Percentiles rank a stretch among this genome's conserved stretches.
These are phyloP conservation scores for Lolium multiflorum DNA, from an alignment of 176 grass and related monocot species.

Conservation along the genomic window DNA sequence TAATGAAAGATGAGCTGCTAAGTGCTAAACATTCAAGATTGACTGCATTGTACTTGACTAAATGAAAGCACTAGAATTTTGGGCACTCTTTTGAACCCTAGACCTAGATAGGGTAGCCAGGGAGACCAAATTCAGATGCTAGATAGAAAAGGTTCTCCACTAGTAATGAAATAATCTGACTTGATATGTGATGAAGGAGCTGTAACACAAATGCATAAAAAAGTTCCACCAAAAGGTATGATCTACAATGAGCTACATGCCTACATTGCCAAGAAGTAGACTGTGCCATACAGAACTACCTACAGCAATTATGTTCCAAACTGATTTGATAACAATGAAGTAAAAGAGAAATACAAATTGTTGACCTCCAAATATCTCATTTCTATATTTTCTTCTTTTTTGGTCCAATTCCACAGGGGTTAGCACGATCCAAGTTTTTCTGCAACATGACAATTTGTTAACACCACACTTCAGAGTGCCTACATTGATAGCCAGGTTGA, in stretches of 20 bases:
- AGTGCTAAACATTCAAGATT: not conserved
- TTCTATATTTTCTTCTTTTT: not conserved
- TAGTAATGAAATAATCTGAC: constrained; percentile 19
- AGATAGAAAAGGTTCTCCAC: constrained; percentile 4
- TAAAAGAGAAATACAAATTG: constrained; percentile 21
- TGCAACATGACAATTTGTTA: constrained; percentile 24
- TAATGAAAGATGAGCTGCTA: not conserved
- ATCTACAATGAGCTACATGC: not conserved
- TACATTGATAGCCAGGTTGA: constrained; percentile 88
- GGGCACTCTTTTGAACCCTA: not conserved
- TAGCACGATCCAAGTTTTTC: constrained; percentile 25
- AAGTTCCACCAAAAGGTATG: not conserved
- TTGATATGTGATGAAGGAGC: constrained; percentile 19
- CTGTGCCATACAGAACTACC: constrained; percentile 23
- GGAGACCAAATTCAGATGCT: not conserved
- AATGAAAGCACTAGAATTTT: constrained; percentile 4
- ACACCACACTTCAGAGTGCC: constrained; percentile 28
- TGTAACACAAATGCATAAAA: constrained; percentile 37
- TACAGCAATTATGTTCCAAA: constrained; percentile 22
- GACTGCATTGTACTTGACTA: not conserved
- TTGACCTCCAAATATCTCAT: constrained; percentile 32
- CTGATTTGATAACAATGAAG: not conserved
- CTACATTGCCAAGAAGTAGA: constrained; percentile 4
- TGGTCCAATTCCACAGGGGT: not conserved
- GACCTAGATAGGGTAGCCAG: constrained; percentile 6